Percentiles rank a stretch among this genome's conserved stretches.
These are phyloP conservation scores for Claviceps monticola DNA, from an alignment of 2,329 filamentous ascomycete species.

Conservation along the genomic window DNA sequence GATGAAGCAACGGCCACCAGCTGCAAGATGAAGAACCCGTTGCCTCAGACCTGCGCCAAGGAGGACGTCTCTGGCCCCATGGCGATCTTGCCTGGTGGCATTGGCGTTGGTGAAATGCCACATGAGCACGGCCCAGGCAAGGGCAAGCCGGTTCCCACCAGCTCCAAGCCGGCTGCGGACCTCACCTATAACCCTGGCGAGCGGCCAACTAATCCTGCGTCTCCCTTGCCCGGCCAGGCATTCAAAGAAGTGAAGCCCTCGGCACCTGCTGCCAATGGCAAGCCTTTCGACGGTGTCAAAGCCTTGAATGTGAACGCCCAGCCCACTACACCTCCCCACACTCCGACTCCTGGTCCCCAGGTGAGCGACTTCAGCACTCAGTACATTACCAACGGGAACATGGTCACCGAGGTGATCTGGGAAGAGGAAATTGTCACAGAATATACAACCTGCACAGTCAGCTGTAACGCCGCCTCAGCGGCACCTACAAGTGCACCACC, in stretches of 20 bases:
- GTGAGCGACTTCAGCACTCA: slow-evolving; percentile 33
- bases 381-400: slow-evolving; percentile 33
- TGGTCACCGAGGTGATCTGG: slow-evolving; percentile 44
- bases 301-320: background rate
- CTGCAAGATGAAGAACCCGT: slow-evolving; percentile 44
- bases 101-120: slow-evolving; percentile 16
- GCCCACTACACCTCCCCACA: slow-evolving; percentile 6
- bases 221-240: slow-evolving; percentile 27
- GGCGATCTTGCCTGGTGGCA: slow-evolving; percentile 51
- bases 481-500: slow-evolving; percentile 6
- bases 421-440: slow-evolving; percentile 41
- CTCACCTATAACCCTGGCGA: slow-evolving; percentile 25
- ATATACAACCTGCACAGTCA: slow-evolving; percentile 30
- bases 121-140: background rate
- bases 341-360: slow-evolving; percentile 12
- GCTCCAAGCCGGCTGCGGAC: slow-evolving; percentile 9
- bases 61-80: slow-evolving; percentile 48
- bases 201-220: slow-evolving; percentile 17
- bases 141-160: background rate
- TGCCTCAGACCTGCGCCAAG: slow-evolving; percentile 37
- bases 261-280: background rate
- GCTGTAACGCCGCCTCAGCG: slow-evolving; percentile 13
- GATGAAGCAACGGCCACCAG: slow-evolving; percentile 38
- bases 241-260: slow-evolving; percentile 21
- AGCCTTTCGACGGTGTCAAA: background rate